Conservation (phyloP, 257 asterid genomes). For the Echium plantagineum region DNA sequence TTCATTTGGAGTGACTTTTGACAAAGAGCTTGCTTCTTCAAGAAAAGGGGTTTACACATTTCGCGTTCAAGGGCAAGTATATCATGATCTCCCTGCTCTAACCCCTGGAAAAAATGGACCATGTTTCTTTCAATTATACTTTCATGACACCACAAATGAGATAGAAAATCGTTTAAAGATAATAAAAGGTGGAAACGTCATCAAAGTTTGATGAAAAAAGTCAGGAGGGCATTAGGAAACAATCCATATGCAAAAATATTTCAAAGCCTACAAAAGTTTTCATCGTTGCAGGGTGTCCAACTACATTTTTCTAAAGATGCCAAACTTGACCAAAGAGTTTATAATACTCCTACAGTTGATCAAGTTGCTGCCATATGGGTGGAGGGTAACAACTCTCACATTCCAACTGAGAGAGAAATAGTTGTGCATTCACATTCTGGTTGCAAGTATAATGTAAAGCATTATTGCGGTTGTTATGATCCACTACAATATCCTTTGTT, state of each 20-base stretch:
- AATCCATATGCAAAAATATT: neutral
- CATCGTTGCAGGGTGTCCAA: no score
- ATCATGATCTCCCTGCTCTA: constrained; percentile 1
- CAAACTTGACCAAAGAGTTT: no score
- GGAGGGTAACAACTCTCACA: neutral
- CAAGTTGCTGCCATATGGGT: neutral
- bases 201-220: neutral
- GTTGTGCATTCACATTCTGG: no score
- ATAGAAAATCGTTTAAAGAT: neutral
- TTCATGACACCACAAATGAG: neutral
- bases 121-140: neutral
- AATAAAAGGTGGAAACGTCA: neutral
- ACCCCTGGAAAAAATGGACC: neutral
- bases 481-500: no score
- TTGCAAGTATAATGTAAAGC: no score
- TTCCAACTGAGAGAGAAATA: no score
- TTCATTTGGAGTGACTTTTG: neutral
- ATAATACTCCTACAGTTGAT: neutral
- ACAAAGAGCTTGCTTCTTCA: neutral
- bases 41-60: neutral
- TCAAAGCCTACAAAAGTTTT: no score
- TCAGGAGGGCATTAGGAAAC: neutral
- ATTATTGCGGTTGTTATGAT: no score
- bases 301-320: no score
- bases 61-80: constrained; percentile 1